Evolutionary conservation across 306 rosid species (phyloP), one percentile per base, ranked within the genome.

Genomic region (Mimosa bimucronata): DNA sequence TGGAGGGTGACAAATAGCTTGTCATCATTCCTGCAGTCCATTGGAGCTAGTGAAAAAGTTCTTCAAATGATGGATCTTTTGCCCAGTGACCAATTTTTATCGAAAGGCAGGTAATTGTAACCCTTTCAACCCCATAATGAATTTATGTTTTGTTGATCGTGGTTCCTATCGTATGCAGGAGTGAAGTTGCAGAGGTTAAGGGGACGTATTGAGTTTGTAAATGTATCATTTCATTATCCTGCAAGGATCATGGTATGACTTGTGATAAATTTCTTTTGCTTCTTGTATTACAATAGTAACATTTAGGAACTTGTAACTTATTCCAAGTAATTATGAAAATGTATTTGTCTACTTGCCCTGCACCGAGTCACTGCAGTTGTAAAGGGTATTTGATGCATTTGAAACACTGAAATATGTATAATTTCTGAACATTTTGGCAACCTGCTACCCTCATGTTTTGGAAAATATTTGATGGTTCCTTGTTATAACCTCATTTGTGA

Each of bases 1-100:
- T 90, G 97, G 93, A 88, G 97, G 91, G 82, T 90, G 83, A 87
- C 90, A 71, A 88, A 88, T 86, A 91, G 81, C 83, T 80, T 88
- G 79, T 85, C 94, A 77, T 88, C 94, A 58, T 87, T 93, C 79
- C 65, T 93, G 65, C 91, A 90, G 90, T 93, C 98, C 61, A 81
- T 93, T 79, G 97, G 94, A 77, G 98, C 98, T 67, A 85, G 85
- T 81, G 97, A 90, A 81, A 77, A 85, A 61, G 80, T 91, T 82
- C 86, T 93, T 66, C 78, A 85, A 55, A 73, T 91, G 81, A 80
- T 93, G 88, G 85, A 84, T 89, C 88, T 79, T 52, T 77, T 85
- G 83, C 97, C 91, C 2, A 83, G 90, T 66, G 88, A 90, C 76
- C 93, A 91, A 70, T 90, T 93, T 73, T 21, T 81, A 37, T 83